phyloP scores from a whole-genome alignment of 148 eudicot genomes.

The Rhododendron mucronatum region DNA sequence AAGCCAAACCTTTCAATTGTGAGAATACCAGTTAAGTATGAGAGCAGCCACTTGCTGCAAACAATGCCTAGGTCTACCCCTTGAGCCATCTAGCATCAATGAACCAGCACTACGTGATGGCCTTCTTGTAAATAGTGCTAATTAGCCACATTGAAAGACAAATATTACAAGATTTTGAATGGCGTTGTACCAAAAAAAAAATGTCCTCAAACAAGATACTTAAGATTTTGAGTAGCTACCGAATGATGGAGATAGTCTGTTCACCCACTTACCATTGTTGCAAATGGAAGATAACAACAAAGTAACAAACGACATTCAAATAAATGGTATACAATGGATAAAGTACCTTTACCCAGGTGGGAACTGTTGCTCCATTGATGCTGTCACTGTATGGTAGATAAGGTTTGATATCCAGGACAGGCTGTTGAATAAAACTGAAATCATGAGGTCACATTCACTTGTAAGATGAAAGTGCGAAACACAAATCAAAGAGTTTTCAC shows the following conservation, averaged over 20 bases:
- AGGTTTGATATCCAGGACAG: slow-evolving; percentile 92
- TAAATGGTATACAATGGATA: neutral
- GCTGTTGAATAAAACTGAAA: slow-evolving; percentile 38
- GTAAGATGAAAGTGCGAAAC: neutral
- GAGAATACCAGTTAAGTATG: neutral
- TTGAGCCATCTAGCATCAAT: neutral
- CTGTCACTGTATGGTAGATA: slow-evolving; percentile 91
- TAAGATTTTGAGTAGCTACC: neutral
- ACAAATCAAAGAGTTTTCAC: neutral
- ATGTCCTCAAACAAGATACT: neutral
- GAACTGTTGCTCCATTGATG: slow-evolving; percentile 62
- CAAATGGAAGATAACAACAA: neutral
- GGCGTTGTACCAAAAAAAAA: neutral
- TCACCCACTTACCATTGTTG: neutral
- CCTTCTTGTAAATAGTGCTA: neutral
- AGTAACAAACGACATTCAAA: neutral
- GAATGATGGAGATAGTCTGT: neutral
- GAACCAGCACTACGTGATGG: neutral
- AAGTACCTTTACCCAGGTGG: slow-evolving; percentile 85
- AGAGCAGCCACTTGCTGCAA: neutral
- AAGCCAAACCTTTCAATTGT: neutral
- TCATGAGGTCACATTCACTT: neutral
- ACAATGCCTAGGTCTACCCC: neutral
- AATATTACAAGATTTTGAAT: slow-evolving; percentile 1
- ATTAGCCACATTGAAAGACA: neutral